A percentile compares a stretch with the other conserved stretches of the same genome.
These are phyloP conservation scores for Hypoxylon fragiforme DNA, from an alignment of 495 filamentous ascomycete genomes.

Conservation along the genomic window DNA sequence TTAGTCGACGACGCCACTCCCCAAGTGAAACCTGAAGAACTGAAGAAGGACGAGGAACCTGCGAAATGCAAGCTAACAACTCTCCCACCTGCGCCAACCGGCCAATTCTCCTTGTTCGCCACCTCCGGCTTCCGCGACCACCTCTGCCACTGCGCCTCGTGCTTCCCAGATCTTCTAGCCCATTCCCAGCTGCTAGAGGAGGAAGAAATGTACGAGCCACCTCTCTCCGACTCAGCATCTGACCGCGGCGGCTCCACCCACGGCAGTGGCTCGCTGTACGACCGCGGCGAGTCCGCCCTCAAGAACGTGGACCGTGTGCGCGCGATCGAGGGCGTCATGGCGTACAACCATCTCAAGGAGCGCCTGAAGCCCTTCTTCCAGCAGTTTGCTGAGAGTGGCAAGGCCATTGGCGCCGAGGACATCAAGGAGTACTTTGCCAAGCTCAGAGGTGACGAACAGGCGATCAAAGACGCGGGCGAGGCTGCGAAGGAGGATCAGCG, in stretches of 20 bases:
- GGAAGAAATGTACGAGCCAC: conserved; percentile 90
- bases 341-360: conserved; percentile 92
- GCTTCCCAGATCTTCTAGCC: conserved; percentile 69
- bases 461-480: conserved; percentile 52
- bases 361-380: conserved; percentile 89
- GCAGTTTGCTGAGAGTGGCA: conserved; percentile 88
- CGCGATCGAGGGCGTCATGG: conserved; percentile 96
- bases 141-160: conserved; percentile 75
- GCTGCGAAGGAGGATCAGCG: conserved; percentile 51
- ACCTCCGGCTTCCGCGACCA: conserved; percentile 71
- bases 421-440: conserved; percentile 96
- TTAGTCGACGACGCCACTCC: conserved; percentile 5
- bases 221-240: conserved; percentile 59
- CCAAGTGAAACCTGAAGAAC: conserved; percentile 33
- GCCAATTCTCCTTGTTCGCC: conserved; percentile 78
- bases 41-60: conserved; percentile 24
- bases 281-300: conserved; percentile 87
- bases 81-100: conserved; percentile 56
- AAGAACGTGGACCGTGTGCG: conserved; percentile 87
- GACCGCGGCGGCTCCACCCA: conserved; percentile 53
- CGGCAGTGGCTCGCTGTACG: conserved; percentile 72
- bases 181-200: conserved; percentile 86
- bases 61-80: conserved; percentile 48
- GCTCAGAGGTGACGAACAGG: conserved; percentile 79
- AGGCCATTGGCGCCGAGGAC: conserved; percentile 87